These are phyloP conservation scores for Ochromonas danica DNA, from an alignment of 108 stramenopile genomes.

Conservation along the genomic window DNA sequence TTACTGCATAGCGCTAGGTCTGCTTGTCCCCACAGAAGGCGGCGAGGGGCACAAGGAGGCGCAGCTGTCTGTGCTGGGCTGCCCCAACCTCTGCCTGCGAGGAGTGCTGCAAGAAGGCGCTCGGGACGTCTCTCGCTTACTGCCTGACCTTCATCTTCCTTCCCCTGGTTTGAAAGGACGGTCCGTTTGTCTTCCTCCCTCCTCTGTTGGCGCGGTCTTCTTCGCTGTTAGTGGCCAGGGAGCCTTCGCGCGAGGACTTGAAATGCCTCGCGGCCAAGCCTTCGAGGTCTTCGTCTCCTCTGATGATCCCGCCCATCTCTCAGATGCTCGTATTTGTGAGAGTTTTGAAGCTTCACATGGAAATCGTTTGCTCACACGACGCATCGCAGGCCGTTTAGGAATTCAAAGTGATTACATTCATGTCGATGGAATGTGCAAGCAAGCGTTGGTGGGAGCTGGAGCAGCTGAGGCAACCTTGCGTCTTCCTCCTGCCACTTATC, in stretches of 20 bases:
- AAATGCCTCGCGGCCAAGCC: conserved; percentile 33
- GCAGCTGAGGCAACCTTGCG: conserved; percentile 43
- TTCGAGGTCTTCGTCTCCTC: neutral
- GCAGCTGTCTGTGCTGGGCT: conserved; percentile 67
- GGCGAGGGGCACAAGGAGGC: neutral
- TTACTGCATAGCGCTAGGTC: conserved; percentile 69
- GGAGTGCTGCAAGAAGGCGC: conserved; percentile 1
- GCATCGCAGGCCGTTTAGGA: conserved; percentile 36
- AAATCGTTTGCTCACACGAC: conserved; percentile 38
- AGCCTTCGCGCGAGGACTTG: conserved; percentile 60
- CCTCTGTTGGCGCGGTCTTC: conserved; percentile 63
- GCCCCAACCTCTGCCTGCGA: conserved; percentile 66
- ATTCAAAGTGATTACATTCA: conserved; percentile 41
- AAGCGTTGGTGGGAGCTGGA: conserved; percentile 70
- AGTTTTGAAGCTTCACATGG: conserved; percentile 39
- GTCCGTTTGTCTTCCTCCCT: no score
- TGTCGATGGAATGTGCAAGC: conserved; percentile 76
- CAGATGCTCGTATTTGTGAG: conserved; percentile 40
- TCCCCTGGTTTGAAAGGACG: no score
- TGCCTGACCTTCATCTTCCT: no score
- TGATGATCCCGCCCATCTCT: neutral
- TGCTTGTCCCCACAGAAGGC: conserved; percentile 56
- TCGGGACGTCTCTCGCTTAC: conserved; percentile 1
- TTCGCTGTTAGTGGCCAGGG: conserved; percentile 68
- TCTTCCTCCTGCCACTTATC: conserved; percentile 64